Conservation (phyloP, 345 rosid genomes). For the Orychophragmus violaceus region DNA sequence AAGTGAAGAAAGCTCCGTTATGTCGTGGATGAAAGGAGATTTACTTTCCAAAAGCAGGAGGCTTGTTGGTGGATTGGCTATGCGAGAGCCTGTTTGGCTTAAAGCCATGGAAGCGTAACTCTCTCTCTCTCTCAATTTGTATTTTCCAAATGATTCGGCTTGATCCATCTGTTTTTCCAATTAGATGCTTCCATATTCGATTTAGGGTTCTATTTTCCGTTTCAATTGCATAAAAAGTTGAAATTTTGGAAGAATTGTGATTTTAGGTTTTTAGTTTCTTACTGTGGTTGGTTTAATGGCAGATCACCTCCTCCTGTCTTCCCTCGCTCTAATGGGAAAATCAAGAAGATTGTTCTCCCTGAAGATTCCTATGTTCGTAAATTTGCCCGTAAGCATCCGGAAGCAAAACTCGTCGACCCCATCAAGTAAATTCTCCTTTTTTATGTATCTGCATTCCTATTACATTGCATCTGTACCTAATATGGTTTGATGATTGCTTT, state of each 20-base stretch:
- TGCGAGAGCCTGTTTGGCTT: conserved; percentile 72
- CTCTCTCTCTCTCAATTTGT: conserved; percentile 24
- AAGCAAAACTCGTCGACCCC: conserved; percentile 50
- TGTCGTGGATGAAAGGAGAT: conserved; percentile 92
- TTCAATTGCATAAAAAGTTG: not conserved
- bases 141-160: too few species aligned
- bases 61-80: conserved; percentile 84
- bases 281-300: conserved; percentile 4
- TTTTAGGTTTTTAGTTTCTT: not conserved
- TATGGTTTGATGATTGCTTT: not conserved
- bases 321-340: conserved; percentile 60
- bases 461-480: not conserved
- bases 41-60: conserved; percentile 62
- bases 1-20: conserved; percentile 3
- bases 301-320: conserved; percentile 65
- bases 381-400: conserved; percentile 59
- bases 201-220: not conserved
- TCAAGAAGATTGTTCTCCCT: conserved; percentile 63
- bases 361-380: conserved; percentile 69
- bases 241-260: not conserved
- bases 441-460: not conserved
- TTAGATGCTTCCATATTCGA: not conserved
- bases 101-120: conserved; percentile 86
- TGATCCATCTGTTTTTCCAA: not conserved
- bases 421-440: conserved; percentile 45